Evolutionary conservation across 1,284 basidiomycete species (phyloP), one percentile per base, ranked within the genome.

Genomic region (Marasmius tenuissimus): DNA sequence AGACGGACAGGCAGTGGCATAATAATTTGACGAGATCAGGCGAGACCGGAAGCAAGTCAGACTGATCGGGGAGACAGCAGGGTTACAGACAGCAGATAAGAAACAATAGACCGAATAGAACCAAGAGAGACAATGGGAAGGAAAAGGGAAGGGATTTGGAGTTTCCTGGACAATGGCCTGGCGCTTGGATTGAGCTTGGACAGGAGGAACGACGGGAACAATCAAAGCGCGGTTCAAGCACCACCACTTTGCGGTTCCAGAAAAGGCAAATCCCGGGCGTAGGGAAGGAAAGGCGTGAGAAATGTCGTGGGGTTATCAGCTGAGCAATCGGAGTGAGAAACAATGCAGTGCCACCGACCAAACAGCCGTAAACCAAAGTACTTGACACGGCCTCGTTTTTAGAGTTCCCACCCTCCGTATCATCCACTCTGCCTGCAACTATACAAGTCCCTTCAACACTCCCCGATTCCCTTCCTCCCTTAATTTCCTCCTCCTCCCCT

Each of bases 361-460:
- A 54, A 54, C 52, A 54, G 37, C 2, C 2, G 14, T 20, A 54
- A 54, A 54, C 16, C 2, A 14, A 35, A 54, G 8, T 35, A 11
- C 18, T 37, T 34, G 34, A 37, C 34, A 10, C 34, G n/a, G 27
- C 35, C 20, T 35, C 52, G 34, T 56, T 56, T 27, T 35, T n/a
- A 52, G 56, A 55, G 37, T 51, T 58, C 47, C 45, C 57, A 58
- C 57, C 45, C 33, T 58, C 39, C 22, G 38, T 37, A 58, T 58
- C 57, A 50, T 48, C 52, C 39, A 54, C 39, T 60, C 52, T 42
- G 58, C 58, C 58, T 59, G 54, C 22, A 59, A 55, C 58, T 40
- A 63, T 57, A 40, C 61, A 52, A 57, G 45, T 47, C 45, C 20
- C 53, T 47, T 55, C 58, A 42, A 49, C 58, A 27, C 45, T 47